Evolutionary conservation across 176 grass and related monocot genomes (phyloP).

Genomic region (Carex cristatella): DNA sequence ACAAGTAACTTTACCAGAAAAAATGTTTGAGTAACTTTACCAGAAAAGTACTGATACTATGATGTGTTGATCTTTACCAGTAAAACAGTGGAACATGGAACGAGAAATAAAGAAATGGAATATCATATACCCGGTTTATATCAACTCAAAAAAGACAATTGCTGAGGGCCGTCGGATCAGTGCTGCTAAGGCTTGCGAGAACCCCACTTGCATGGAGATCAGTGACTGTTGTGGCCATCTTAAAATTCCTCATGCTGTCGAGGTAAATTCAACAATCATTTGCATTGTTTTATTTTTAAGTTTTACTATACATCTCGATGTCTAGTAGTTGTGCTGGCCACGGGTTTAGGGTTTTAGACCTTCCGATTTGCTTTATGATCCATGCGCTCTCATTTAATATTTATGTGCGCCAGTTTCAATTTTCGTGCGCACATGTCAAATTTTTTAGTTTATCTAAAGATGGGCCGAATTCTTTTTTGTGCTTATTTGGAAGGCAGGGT

Average conservation of each 20-base stretch:
- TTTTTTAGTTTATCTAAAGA: too few species aligned
- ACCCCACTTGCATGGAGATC: constrained; percentile 88
- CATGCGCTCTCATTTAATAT: too few species aligned
- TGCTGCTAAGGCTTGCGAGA: constrained; percentile 63
- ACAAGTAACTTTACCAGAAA: too few species aligned
- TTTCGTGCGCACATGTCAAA: too few species aligned
- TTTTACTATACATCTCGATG: background rate
- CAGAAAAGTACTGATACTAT: background rate
- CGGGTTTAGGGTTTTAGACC: too few species aligned
- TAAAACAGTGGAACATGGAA: background rate
- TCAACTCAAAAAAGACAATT: constrained; percentile 96
- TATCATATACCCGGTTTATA: constrained; percentile 79
- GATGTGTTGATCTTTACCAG: too few species aligned
- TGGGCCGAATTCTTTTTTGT: too few species aligned
- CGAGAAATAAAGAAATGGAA: constrained; percentile 82
- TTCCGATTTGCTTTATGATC: too few species aligned
- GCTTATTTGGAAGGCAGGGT: too few species aligned
- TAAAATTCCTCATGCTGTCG: constrained; percentile 68
- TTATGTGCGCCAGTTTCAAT: too few species aligned
- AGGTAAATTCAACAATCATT: constrained; percentile 26
- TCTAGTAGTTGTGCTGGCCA: background rate
- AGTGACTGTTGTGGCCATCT: constrained; percentile 61
- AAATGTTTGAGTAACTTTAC: background rate
- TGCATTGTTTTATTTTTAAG: background rate
- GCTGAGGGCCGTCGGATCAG: constrained; percentile 74